Evolutionary conservation across 1,284 basidiomycete genomes (phyloP), one percentile per base, ranked within the genome.

Genomic region (Tilletiopsis washingtonensis): DNA sequence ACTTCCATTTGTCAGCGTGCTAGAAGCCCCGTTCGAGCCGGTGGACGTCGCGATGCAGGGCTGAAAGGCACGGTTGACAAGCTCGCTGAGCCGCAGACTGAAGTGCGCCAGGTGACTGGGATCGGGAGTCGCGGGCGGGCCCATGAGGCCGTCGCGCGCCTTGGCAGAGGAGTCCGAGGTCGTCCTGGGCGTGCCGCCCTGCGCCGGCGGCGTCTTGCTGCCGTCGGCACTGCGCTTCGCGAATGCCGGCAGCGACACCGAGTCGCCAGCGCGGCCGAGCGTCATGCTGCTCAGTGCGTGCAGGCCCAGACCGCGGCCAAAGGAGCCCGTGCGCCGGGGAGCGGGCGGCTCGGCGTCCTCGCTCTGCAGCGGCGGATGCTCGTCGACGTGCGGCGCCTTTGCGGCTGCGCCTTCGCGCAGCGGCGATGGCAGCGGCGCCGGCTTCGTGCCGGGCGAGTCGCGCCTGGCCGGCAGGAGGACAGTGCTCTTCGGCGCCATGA

Each of bases 41-140:
- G n/a, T 54, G 20, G 45, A 51, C 6, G 51, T 45, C 15, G 56
- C 50, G 17, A 53, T 47, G 53, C 61, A 64, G 3, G 68, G 57
- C 2, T 61, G 51, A 47, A 72, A 69, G 20, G 67, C 63, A 47
- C 65, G 62, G 57, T 70, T 71, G 39, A 71, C 64, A 21, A 72
- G 62, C 37, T 72, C 69, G 47, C 61, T 69, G 24, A 72, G 56
- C 26, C 52, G 53, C 9, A 72, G 57, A 2, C 61, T 60, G 49
- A 67, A 70, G 25, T 72, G 64, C 6, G 64, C 63, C 37, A 70
- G 54, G 41, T 67, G 69, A 4, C 62, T 61, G 5, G 69, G 57
- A 32, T 72, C 68, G 11, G 44, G 49, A n/a, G 29, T n/a, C 1
- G 40, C 37, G 32, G 32, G 29, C 7, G 40, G n/a, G 4, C 40